Evolutionary conservation across 2,329 filamentous ascomycete species (phyloP), one percentile per base, ranked within the genome.

Genomic region (Penicillium sp.): DNA sequence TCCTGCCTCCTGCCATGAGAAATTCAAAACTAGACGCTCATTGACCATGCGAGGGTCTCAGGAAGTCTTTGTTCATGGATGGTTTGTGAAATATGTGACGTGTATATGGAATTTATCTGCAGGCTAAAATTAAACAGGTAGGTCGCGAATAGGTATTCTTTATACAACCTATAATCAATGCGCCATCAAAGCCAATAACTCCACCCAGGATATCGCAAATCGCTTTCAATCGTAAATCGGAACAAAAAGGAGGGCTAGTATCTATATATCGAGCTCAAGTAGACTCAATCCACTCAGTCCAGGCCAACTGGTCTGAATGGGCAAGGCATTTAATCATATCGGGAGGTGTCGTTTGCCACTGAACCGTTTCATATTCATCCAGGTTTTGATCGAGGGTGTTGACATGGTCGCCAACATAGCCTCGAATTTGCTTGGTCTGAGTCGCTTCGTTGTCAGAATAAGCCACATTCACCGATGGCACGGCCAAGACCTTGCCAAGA

Each of bases 381-480:
- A 60, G 21, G 24, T 16, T 44, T 7, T 57, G 42, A 16, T 11
- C 37, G 9, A 37, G 52, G 11, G 33, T 3, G 24, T 64, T 35
- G 7, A 66, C 47, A 47, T 51, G 56, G 10, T 55, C 51, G 26
- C 56, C 46, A n/a, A 78, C 75, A 65, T 79, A 84, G 0, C 84
- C 83, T 65, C 83, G 83, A 3, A 74, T 57, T 10, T 71, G 62
- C 68, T 86, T 87, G 37, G 84, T 79, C 55, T 68, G 68, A 48
- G 63, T 69, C 1, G 74, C 79, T 3, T 71, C 72, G 2, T 79
- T 74, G 58, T 83, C 72, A 3, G 76, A 76, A 63, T 87, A 86
- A 57, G 80, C 83, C 2, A 87, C 68, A 60, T 83, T 85, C 3
- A 87, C 78, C 3, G 75, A 77, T 0, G 84, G 84, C 10, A 86